Evolutionary conservation across 2,329 filamentous ascomycete species (phyloP), one percentile per base, ranked within the genome.

Genomic region (Talaromyces sp.): DNA sequence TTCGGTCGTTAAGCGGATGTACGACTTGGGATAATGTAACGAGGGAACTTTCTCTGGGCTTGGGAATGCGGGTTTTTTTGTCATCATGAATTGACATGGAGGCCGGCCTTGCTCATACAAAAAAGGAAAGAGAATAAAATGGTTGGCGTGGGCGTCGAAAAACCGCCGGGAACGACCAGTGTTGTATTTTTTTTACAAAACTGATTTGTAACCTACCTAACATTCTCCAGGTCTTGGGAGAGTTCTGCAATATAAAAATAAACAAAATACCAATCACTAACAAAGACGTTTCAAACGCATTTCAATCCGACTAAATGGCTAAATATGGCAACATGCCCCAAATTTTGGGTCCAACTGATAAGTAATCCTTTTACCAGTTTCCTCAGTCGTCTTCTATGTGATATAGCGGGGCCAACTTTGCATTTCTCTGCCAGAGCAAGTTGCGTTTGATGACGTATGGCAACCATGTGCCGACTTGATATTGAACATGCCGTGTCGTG

Each of bases 371-470:
- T 34, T 56, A 14, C 16, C 18, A 47, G 18, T 27, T 27, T 27
- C 18, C 44, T 18, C 44, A n/a, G 23, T 27, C 44, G 8, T 47
- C 10, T 7, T 60, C 81, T 59, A 83, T 80, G 30, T 80, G 76
- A 70, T 85, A 86, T 33, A 87, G 73, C 27, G 80, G 80, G 67
- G 81, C 77, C 14, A 83, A 70, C 51, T 72, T 68, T 7, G 79
- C 78, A 14, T 77, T 71, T 27, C 44, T 47, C 66, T 81, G 60
- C 28, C 60, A 77, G 50, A 88, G 69, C 28, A 89, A 71, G 70
- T 83, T 86, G 23, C 83, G 76, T 71, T 81, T 85, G 68, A 85
- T 74, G 80, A 82, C 87, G 80, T 81, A 87, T 0, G 85, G 86
- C 50, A 87, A 68, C 4, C 79, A 79, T 63, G 82, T 79, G 56